Evolutionary conservation across 1,284 basidiomycete genomes (phyloP).

Genomic region (Marasmius oreades): DNA sequence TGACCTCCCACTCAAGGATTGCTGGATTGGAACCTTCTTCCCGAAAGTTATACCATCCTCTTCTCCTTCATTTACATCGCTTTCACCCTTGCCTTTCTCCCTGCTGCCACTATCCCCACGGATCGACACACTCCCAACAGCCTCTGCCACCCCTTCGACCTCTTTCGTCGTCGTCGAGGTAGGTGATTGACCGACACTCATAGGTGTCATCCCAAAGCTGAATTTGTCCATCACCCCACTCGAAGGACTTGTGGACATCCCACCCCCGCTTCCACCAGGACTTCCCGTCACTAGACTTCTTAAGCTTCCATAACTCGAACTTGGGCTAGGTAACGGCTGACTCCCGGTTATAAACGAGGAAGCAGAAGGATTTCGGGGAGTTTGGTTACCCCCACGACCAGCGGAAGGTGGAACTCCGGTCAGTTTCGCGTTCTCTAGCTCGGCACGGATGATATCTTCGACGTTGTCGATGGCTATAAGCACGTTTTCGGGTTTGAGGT

Average conservation of each 20-base stretch:
- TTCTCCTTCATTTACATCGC: neutral
- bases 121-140: neutral
- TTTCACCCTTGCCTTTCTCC: neutral
- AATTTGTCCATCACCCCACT: neutral
- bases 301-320: neutral
- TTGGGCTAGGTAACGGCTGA: slow-evolving; percentile 83
- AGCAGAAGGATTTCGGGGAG: slow-evolving; percentile 80
- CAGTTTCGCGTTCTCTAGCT: slow-evolving; percentile 60
- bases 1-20: neutral
- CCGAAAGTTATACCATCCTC: neutral
- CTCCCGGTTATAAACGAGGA: slow-evolving; percentile 88
- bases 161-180: neutral
- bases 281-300: neutral
- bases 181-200: neutral
- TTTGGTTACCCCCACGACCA: slow-evolving; percentile 96
- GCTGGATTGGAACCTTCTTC: neutral
- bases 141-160: neutral
- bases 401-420: slow-evolving; percentile 95
- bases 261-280: neutral
- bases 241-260: neutral
- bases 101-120: neutral
- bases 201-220: neutral
- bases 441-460: slow-evolving; percentile 88
- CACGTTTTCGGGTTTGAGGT: slow-evolving; percentile 98
- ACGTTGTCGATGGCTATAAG: slow-evolving; percentile 98